phyloP scores from a whole-genome alignment of 495 filamentous ascomycete species.

The Tuber aestivum region DNA sequence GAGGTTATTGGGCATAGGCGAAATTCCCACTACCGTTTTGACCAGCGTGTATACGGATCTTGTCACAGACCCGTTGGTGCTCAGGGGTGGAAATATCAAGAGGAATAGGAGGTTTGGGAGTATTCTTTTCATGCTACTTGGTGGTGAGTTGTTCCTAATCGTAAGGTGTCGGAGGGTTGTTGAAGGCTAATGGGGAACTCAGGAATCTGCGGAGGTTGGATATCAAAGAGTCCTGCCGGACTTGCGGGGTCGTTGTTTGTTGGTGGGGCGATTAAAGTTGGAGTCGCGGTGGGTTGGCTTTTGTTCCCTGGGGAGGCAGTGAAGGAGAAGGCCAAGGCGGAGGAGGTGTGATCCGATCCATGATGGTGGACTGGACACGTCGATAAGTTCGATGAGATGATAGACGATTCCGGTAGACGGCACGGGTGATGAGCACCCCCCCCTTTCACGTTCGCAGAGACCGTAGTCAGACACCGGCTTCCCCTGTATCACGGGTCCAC shows the following conservation, averaged over 20 bases:
- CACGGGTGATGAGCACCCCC: neutral
- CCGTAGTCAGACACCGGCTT: neutral
- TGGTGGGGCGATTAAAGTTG: conserved; percentile 53
- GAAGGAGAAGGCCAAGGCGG: neutral
- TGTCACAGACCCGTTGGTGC: conserved; percentile 54
- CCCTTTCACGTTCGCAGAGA: neutral
- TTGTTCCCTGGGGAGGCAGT: neutral
- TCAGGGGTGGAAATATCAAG: conserved; percentile 54
- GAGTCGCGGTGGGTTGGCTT: conserved; percentile 29
- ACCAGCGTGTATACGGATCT: conserved; percentile 67
- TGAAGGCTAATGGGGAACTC: neutral
- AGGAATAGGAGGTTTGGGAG: conserved; percentile 58
- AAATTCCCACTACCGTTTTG: conserved; percentile 68
- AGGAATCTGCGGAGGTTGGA: conserved; percentile 56
- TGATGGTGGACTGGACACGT: neutral
- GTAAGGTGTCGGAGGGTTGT: neutral
- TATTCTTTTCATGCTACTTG: conserved; percentile 54
- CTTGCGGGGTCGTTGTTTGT: conserved; percentile 57
- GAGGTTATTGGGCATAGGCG: conserved; percentile 58
- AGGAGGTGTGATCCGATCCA: neutral
- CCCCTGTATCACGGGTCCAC: neutral
- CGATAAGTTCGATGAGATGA: neutral
- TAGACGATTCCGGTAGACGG: neutral
- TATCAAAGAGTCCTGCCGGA: conserved; percentile 53
- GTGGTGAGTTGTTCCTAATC: conserved; percentile 43